These are phyloP conservation scores for Poteriospumella lacustris DNA, from an alignment of 108 stramenopile genomes.

Conservation along the genomic window DNA sequence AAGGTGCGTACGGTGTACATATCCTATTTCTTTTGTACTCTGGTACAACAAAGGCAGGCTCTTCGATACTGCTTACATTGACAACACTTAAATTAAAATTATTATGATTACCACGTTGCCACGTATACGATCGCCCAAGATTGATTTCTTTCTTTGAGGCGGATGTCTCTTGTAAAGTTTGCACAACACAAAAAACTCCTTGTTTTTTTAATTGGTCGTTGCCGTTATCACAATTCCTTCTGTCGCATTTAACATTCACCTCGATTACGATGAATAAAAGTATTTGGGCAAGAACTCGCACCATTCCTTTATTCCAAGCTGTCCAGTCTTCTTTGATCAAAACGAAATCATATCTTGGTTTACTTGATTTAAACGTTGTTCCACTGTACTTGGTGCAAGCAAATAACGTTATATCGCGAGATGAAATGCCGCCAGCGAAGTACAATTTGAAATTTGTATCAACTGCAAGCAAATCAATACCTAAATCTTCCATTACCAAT, in stretches of 20 bases:
- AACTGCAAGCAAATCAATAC: slow-evolving; percentile 8
- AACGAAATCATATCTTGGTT: slow-evolving; percentile 8
- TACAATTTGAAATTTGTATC: slow-evolving; percentile 9
- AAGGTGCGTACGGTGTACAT: slow-evolving; percentile 6
- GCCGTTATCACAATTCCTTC: slow-evolving; percentile 7
- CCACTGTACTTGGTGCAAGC: slow-evolving; percentile 6
- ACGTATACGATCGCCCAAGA: slow-evolving; percentile 6
- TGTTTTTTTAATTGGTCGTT: slow-evolving; percentile 9
- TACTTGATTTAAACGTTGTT: slow-evolving; percentile 9
- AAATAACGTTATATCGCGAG: slow-evolving; percentile 8
- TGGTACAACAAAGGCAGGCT: slow-evolving; percentile 6
- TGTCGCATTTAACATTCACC: slow-evolving; percentile 7
- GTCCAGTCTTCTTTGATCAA: slow-evolving; percentile 7
- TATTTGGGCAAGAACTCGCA: slow-evolving; percentile 7
- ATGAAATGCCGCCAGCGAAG: slow-evolving; percentile 6
- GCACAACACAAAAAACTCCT: slow-evolving; percentile 7
- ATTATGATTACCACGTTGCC: slow-evolving; percentile 7
- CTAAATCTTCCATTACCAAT: slow-evolving; percentile 8
- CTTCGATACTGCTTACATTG: slow-evolving; percentile 7
- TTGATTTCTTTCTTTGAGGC: slow-evolving; percentile 8
- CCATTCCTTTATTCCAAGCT: slow-evolving; percentile 7
- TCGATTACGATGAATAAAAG: slow-evolving; percentile 8
- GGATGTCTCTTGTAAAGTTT: slow-evolving; percentile 8
- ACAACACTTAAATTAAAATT: slow-evolving; percentile 9
- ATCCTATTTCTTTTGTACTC: slow-evolving; percentile 8